These are phyloP conservation scores for Leccinum truebloodii DNA, from an alignment of 768 basidiomycete genomes.

Conservation along the genomic window DNA sequence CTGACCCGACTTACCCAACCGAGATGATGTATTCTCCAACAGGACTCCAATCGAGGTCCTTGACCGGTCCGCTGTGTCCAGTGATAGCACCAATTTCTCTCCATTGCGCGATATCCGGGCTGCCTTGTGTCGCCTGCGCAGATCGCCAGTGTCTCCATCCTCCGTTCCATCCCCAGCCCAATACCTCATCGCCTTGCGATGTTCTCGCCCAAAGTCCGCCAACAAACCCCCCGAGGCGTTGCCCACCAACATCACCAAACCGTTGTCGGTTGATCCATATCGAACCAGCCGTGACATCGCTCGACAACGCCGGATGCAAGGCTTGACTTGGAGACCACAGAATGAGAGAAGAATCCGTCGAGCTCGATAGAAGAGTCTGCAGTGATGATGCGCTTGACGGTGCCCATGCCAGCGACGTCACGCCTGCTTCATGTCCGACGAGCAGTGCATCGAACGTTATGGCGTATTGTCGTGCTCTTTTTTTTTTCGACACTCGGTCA, in stretches of 20 bases:
- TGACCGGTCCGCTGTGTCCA: slow-evolving; percentile 84
- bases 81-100: slow-evolving; percentile 71
- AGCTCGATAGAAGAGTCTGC: slow-evolving; percentile 79
- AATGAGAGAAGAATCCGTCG: slow-evolving; percentile 94
- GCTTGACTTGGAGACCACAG: slow-evolving; percentile 83
- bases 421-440: slow-evolving; percentile 92
- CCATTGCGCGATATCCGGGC: slow-evolving; percentile 56
- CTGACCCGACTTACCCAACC: slow-evolving; percentile 57
- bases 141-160: slow-evolving; percentile 89
- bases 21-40: slow-evolving; percentile 85
- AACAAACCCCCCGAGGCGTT: slow-evolving; percentile 89
- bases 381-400: slow-evolving; percentile 40
- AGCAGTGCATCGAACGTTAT: slow-evolving; percentile 93
- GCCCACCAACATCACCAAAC: slow-evolving; percentile 93
- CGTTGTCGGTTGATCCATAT: slow-evolving; percentile 91
- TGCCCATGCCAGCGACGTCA: slow-evolving; percentile 89
- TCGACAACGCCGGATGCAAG: slow-evolving; percentile 33
- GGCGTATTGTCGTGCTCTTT: slow-evolving; percentile 57
- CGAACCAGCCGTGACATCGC: slow-evolving; percentile 45
- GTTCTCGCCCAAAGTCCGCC: slow-evolving; percentile 79
- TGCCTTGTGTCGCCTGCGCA: slow-evolving; percentile 16
- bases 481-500: neutral
- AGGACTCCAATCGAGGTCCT: slow-evolving; percentile 85
- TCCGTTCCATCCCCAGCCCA: slow-evolving; percentile 94
- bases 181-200: slow-evolving; percentile 51